phyloP scores from a whole-genome alignment of 2,329 filamentous ascomycete species.

The Diplodia corticola region DNA sequence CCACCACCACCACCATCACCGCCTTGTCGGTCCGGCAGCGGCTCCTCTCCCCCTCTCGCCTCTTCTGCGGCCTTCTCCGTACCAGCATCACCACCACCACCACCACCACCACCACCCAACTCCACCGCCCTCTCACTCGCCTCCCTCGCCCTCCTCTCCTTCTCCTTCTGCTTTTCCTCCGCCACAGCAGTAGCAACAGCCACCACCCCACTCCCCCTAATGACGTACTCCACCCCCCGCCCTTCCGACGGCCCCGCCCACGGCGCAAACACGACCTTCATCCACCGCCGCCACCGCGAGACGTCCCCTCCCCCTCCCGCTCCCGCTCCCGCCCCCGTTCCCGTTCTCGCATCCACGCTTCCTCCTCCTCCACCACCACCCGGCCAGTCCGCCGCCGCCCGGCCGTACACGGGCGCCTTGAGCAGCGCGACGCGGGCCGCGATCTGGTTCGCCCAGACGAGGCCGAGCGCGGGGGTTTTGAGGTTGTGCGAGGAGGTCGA shows the following conservation, averaged over 20 bases:
- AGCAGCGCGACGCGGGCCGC: constrained; percentile 78
- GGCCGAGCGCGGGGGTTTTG: constrained; percentile 84
- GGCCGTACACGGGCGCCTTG: constrained; percentile 60
- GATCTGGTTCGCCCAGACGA: constrained; percentile 91
- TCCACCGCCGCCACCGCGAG: constrained; percentile 68
- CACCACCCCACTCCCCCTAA: constrained; percentile 62
- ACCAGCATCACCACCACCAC: too few relatives aligned
- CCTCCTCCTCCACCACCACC: constrained; percentile 31
- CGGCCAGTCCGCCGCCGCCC: constrained; percentile 36
- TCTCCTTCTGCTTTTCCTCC: neutral
- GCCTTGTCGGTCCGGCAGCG: too few relatives aligned
- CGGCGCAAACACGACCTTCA: constrained; percentile 88
- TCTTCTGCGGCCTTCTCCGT: neutral
- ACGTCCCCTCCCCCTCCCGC: constrained; percentile 38
- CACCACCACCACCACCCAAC: neutral
- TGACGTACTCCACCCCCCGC: constrained; percentile 69
- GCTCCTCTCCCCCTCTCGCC: neutral
- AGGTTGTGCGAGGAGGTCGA: constrained; percentile 34
- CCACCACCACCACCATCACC: neutral
- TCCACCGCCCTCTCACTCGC: neutral
- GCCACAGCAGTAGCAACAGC: neutral
- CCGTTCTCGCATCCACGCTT: constrained; percentile 32
- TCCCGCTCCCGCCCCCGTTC: constrained; percentile 26
- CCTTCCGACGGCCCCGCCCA: constrained; percentile 62
- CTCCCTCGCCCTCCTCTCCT: neutral